phyloP scores from a whole-genome alignment of 164 flowering plant genomes.

The Litsea cubeba region DNA sequence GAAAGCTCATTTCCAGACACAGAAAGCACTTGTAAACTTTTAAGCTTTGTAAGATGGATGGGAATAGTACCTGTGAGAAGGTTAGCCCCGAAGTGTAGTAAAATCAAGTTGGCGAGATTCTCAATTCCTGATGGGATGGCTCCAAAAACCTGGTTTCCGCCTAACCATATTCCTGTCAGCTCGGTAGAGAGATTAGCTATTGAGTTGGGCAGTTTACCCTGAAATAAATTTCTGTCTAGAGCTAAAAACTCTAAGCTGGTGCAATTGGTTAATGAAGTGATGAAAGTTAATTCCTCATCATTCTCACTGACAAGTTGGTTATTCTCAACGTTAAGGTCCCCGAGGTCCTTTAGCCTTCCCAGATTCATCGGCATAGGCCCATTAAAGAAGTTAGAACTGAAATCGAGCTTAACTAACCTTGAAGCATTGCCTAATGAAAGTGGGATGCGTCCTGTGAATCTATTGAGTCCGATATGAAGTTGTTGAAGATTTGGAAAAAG shows the following conservation, averaged over 20 bases:
- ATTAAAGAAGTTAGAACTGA: conserved; percentile 27
- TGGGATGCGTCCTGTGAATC: conserved; percentile 41
- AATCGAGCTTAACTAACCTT: conserved; percentile 22
- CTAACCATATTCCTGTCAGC: conserved; percentile 27
- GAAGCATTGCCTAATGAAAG: conserved; percentile 42
- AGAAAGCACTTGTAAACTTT: conserved; percentile 7
- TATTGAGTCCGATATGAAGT: conserved; percentile 25
- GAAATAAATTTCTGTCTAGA: conserved; percentile 33
- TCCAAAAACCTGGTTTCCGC: conserved; percentile 31
- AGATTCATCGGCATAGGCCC: conserved; percentile 9
- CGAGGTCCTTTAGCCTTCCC: not conserved
- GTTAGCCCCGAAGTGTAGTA: conserved; percentile 28
- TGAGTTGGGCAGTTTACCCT: conserved; percentile 41
- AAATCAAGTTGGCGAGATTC: conserved; percentile 18
- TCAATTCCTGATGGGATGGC: conserved; percentile 37
- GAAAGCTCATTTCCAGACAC: conserved; percentile 18
- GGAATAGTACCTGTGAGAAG: conserved; percentile 17
- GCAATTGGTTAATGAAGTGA: conserved; percentile 31
- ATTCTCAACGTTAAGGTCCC: not conserved
- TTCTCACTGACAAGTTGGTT: not conserved
- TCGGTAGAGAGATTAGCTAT: conserved; percentile 41
- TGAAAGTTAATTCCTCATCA: conserved; percentile 23
- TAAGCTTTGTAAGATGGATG: conserved; percentile 20
- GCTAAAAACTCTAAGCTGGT: conserved; percentile 27
- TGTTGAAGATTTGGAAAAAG: conserved; percentile 28